A percentile compares a stretch with the other conserved stretches of the same genome.
Conservation (phyloP, 164 flowering plant species). For the Hamamelis virginiana region DNA sequence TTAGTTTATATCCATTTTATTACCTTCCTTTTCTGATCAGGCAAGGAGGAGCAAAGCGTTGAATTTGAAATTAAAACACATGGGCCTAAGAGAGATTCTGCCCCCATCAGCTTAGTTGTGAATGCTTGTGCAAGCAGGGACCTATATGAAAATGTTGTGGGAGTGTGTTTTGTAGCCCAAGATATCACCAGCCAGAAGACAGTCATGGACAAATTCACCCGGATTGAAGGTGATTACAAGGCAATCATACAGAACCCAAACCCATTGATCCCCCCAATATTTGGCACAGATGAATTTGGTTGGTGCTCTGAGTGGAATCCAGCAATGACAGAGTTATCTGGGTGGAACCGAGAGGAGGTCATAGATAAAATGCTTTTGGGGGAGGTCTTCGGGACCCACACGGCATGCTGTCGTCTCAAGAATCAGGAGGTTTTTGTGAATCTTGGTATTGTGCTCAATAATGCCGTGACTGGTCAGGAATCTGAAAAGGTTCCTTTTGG, state of each 20-base stretch:
- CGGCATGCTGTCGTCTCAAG: constrained; percentile 80
- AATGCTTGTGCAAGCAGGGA: constrained; percentile 96
- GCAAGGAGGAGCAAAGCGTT: constrained; percentile 79
- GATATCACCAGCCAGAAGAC: constrained; percentile 82
- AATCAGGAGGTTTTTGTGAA: constrained; percentile 76
- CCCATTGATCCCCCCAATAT: constrained; percentile 92
- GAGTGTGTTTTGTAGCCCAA: constrained; percentile 93
- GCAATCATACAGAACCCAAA: constrained; percentile 85
- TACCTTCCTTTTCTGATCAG: constrained; percentile 35
- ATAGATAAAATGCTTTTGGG: constrained; percentile 89
- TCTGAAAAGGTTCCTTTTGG: constrained; percentile 80
- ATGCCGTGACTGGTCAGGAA: constrained; percentile 73
- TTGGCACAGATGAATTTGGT: constrained; percentile 91
- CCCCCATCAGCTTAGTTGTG: constrained; percentile 75
- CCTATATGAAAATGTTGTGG: constrained; percentile 71
- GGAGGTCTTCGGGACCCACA: constrained; percentile 81
- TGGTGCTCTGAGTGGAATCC: constrained; percentile 99
- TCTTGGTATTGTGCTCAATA: constrained; percentile 75
- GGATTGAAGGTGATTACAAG: constrained; percentile 92
- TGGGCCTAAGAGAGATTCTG: constrained; percentile 41
- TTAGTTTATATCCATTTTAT: background rate
- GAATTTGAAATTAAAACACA: constrained; percentile 85
- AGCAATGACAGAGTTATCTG: constrained; percentile 79
- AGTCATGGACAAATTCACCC: constrained; percentile 96
- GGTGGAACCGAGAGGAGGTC: constrained; percentile 69